Evolutionary conservation across 2,329 filamentous ascomycete species (phyloP).

Genomic region (Apiospora rasikravindrae): DNA sequence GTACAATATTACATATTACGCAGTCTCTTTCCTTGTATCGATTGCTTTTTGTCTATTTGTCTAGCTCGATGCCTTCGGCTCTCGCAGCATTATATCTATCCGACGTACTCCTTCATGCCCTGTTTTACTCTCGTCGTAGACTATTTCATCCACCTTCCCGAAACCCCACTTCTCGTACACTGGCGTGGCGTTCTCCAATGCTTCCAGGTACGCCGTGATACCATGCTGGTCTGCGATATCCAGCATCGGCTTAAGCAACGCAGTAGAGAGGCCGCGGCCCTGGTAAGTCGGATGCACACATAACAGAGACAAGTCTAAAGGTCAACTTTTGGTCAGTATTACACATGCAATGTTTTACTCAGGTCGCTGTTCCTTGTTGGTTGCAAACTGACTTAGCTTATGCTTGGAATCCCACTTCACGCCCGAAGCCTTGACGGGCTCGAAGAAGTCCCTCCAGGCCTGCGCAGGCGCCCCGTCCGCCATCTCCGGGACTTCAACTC

Average conservation of each 20-base stretch:
- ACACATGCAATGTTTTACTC: neutral
- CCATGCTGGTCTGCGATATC: constrained; percentile 22
- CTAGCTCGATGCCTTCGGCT: constrained; percentile 6
- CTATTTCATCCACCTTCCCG: constrained; percentile 22
- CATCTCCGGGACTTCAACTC: neutral
- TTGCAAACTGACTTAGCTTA: constrained; percentile 33
- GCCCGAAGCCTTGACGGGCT: constrained; percentile 30
- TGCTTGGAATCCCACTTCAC: constrained; percentile 33
- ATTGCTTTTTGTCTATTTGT: neutral
- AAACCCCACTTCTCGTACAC: constrained; percentile 24
- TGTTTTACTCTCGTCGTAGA: constrained; percentile 23
- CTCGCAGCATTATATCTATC: constrained; percentile 23
- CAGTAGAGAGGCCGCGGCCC: constrained; percentile 19
- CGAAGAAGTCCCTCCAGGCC: constrained; percentile 31
- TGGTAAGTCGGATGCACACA: constrained; percentile 24
- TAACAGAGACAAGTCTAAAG: constrained; percentile 20
- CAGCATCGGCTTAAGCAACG: constrained; percentile 20
- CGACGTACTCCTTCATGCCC: constrained; percentile 20
- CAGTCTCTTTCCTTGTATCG: neutral
- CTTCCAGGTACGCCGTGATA: constrained; percentile 24
- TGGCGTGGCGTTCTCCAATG: constrained; percentile 20
- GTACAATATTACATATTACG: neutral
- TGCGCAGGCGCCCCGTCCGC: constrained; percentile 15
- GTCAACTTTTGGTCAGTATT: neutral
- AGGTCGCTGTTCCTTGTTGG: neutral